Conservation (phyloP, 352 stramenopile genomes). For the Globisporangium polare region DNA sequence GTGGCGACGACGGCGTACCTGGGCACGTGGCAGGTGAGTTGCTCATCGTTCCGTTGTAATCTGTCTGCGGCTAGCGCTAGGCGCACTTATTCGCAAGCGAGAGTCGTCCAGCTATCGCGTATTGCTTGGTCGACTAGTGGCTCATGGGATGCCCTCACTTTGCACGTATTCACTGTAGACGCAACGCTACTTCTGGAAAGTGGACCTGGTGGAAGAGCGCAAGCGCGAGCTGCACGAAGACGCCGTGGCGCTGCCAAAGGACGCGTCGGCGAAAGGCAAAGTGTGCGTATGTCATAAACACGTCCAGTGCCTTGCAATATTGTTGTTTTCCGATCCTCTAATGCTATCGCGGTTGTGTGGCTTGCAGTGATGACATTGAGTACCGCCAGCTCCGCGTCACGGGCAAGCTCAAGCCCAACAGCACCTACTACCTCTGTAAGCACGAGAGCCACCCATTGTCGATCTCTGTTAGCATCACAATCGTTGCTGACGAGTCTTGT, state of each 20-base stretch:
- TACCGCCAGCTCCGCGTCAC: constrained; percentile 70
- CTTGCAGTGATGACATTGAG: constrained; percentile 65
- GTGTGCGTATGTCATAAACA: constrained; percentile 27
- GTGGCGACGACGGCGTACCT: constrained; percentile 70
- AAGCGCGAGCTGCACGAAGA: constrained; percentile 67
- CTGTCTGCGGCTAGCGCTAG: too few species aligned
- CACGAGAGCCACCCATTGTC: neutral
- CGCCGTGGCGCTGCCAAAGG: constrained; percentile 53
- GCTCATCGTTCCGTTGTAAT: neutral
- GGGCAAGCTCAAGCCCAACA: constrained; percentile 63
- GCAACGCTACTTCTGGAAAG: constrained; percentile 88
- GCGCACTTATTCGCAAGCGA: too few species aligned
- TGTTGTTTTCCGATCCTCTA: too few species aligned
- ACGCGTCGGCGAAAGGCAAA: constrained; percentile 50
- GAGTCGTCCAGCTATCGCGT: too few species aligned
- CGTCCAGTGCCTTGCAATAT: too few species aligned
- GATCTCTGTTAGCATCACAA: neutral
- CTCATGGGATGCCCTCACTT: neutral
- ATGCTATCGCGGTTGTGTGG: neutral
- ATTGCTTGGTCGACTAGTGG: too few species aligned
- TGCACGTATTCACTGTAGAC: constrained; percentile 28
- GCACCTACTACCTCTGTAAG: constrained; percentile 81
- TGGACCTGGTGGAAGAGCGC: constrained; percentile 82
- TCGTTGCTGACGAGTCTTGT: neutral
- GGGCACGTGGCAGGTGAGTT: constrained; percentile 71